Base-by-base conservation (phyloP, 2,329 filamentous ascomycete genomes). In the Dendrostoma leiphaemia region DNA sequence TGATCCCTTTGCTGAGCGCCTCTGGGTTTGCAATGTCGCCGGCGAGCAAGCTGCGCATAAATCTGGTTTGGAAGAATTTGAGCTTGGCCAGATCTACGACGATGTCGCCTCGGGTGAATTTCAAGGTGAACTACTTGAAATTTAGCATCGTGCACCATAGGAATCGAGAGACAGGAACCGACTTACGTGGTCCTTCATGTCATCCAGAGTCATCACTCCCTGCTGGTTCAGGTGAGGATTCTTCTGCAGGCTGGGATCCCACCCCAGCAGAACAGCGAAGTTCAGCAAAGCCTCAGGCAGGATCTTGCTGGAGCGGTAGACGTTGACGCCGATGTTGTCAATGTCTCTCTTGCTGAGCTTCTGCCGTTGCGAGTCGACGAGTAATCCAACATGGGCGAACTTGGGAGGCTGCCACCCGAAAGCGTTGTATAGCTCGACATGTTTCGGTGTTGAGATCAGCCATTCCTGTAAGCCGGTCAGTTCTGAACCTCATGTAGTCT, bases 51-150 rank as follows among this genome's bases (percentile, higher is more conserved):
- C 47, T 45, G 2, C 48, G 52, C 7, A 40, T 55, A 17, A 52
- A 48, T 17, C 41, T 53, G 15, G 60, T 60, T 40, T 97, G 90
- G 46, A 97, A 80, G 68, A 86, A 90, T 62, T 83, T 81, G 15
- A 97, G 79, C 67, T 97, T 99, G 46, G 85, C 83, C 48, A 86
- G 81, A 19, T 88, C 85, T 17, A 97, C 90, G 13, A 88, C 87
- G 6, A 92, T 90, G 67, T 97, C 92, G 9, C 93, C 93, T 63
- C 88, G 90, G 3, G 91, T 97, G 71, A 97, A 95, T 65, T 91
- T 91, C 60, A 96, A 79, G 43, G 86, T 84, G 67, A 97, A 93
- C 82, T 90, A 56, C 15, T 40, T 4, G 23, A 13, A 37, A 37
- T 48, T 74, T 51, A 71, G 65, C 43, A 56, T 24, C 10, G 7